Percentiles rank a stretch among this genome's conserved stretches.
Evolutionary conservation across 345 rosid species (phyloP).

Genomic region (Eucalyptus albens): DNA sequence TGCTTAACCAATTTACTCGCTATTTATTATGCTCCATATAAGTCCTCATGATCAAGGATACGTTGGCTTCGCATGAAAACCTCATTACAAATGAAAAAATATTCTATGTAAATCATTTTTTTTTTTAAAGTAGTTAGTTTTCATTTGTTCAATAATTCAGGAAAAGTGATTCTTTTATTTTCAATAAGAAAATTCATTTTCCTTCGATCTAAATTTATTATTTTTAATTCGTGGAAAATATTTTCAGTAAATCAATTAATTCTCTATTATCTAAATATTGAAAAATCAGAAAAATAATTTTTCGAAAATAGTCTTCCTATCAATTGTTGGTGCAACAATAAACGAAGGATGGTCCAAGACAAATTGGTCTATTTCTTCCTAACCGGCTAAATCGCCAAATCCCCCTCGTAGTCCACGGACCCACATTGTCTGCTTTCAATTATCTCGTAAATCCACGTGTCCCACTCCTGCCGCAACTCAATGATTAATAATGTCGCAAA

Average conservation of each 20-base stretch:
- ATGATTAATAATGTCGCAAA: neutral
- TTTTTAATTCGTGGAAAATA: neutral
- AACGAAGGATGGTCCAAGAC: neutral
- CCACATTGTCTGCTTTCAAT: neutral
- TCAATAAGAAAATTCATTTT: neutral
- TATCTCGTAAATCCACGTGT: neutral
- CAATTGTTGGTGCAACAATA: neutral
- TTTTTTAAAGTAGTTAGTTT: neutral
- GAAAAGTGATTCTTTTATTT: neutral
- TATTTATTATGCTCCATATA: neutral
- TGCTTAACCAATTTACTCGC: neutral
- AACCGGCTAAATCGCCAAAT: neutral
- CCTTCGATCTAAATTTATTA: neutral
- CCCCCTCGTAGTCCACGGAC: neutral
- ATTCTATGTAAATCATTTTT: neutral
- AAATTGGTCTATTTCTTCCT: neutral
- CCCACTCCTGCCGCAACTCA: neutral
- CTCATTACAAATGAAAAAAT: neutral
- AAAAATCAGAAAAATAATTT: neutral
- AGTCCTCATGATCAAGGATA: neutral
- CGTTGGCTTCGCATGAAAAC: neutral
- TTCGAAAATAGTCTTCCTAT: too few relatives aligned
- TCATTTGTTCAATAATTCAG: neutral
- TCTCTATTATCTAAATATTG: fast-evolving
- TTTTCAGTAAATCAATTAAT: neutral